Evolutionary conservation across 2,329 filamentous ascomycete species (phyloP), one percentile per base, ranked within the genome.

Genomic region (Botrytis aclada): DNA sequence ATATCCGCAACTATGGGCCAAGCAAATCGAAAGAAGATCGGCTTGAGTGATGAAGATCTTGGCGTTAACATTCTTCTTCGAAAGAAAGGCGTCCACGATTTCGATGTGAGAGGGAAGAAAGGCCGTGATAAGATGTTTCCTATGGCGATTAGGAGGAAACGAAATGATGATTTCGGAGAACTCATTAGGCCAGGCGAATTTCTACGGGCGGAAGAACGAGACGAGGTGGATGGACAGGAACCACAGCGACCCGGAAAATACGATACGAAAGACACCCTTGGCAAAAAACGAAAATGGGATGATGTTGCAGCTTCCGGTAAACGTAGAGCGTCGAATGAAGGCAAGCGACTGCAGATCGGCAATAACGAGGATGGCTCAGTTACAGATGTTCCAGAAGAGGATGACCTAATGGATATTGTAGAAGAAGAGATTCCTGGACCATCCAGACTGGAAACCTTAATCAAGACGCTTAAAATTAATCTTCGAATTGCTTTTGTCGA

Each of bases 231-330:
- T 58, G 89, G 88, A 20, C 88, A 91, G 69, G 89, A 91, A 66
- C 84, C 88, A 72, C 85, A 85, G 43, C 85, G 87, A 47, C 79
- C 83, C 25, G 85, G 84, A 22, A 86, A 86, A 73, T 82, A 82
- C 20, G 85, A 86, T 58, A 80, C 79, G 41, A 86, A 91, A 76
- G 88, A 89, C 69, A 88, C 88, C 63, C 87, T 97, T 32, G 96
- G 95, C 29, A 95, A 95, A 84, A 99, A 99, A 83, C 89, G 96
- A 74, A 97, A 94, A 82, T 98, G 95, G 94, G 93, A 95, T 76
- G 94, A 97, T 74, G 84, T 88, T 34, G 86, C 84, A 4, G 79
- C 84, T 16, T 80, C 79, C 43, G 83, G 81, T 65, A 83, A 81
- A 63, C 83, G 82, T 47, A 77, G 80, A 73, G 77, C 78, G 54